These are phyloP conservation scores for Nakazawaea ishiwadae DNA, from an alignment of 805 yeast genomes.

Conservation along the genomic window DNA sequence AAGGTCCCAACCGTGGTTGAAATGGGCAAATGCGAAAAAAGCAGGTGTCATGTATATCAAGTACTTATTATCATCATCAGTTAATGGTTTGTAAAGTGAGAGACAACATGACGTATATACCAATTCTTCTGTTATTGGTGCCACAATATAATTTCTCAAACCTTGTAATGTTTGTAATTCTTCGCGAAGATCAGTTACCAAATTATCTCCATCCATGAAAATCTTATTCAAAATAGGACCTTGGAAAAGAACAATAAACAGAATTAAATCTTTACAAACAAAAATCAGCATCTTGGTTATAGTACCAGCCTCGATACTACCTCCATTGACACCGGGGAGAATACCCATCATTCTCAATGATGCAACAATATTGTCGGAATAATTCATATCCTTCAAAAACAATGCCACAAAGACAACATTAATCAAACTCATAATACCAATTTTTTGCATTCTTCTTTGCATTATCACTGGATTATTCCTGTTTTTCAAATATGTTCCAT, in stretches of 20 bases:
- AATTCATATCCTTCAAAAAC: conserved; percentile 17
- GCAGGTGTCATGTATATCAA: conserved; percentile 47
- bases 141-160: conserved; percentile 55
- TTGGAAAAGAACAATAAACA: conserved; percentile 36
- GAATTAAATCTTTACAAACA: conserved; percentile 16
- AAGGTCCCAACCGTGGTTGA: conserved; percentile 64
- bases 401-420: conserved; percentile 28
- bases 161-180: conserved; percentile 27
- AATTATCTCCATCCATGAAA: not conserved
- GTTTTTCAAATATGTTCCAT: conserved; percentile 18
- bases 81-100: conserved; percentile 24
- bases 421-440: conserved; percentile 27
- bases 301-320: no score
- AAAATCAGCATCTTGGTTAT: no score
- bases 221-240: conserved; percentile 43
- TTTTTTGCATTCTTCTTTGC: conserved; percentile 33
- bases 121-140: conserved; percentile 77
- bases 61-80: conserved; percentile 13
- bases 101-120: conserved; percentile 52
- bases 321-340: no score
- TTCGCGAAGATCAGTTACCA: not conserved
- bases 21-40: conserved; percentile 72
- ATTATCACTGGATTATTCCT: conserved; percentile 43
- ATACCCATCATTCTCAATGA: conserved; percentile 24
- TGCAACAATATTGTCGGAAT: not conserved